Conservation (phyloP, 495 filamentous ascomycete species). For the Rhypophila decipiens region DNA sequence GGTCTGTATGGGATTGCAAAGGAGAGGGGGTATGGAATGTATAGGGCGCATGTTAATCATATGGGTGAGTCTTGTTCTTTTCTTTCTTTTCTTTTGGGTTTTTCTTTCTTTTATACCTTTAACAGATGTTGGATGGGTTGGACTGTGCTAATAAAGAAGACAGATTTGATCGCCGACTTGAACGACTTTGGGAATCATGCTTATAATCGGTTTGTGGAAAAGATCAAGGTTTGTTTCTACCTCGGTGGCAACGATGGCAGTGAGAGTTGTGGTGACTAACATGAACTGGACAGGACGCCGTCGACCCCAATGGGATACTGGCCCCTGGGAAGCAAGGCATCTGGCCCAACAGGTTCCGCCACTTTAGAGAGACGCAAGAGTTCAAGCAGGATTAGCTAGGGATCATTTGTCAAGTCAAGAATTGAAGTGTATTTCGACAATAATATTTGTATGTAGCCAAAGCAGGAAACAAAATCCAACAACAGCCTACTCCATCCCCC, state of each 20-base stretch:
- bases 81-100: neutral
- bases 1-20: slow-evolving; percentile 30
- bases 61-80: slow-evolving; percentile 27
- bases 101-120: slow-evolving; percentile 1
- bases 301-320: slow-evolving; percentile 29
- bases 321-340: slow-evolving; percentile 30
- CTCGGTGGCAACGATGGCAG: neutral
- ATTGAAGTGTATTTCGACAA: too few relatives aligned
- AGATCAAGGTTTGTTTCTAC: slow-evolving; percentile 27
- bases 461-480: too few relatives aligned
- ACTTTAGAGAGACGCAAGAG: slow-evolving; percentile 15
- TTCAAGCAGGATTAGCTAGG: neutral
- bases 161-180: slow-evolving; percentile 35
- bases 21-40: slow-evolving; percentile 35
- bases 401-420: too few relatives aligned
- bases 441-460: too few relatives aligned
- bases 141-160: too few relatives aligned
- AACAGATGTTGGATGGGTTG: slow-evolving; percentile 6
- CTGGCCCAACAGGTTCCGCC: slow-evolving; percentile 24
- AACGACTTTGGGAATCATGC: slow-evolving; percentile 39
- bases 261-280: neutral
- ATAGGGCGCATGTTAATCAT: slow-evolving; percentile 37
- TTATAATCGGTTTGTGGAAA: slow-evolving; percentile 36
- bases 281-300: slow-evolving; percentile 14
- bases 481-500: too few relatives aligned